A percentile compares a stretch with the other conserved stretches of the same genome.
phyloP scores from a whole-genome alignment of 257 asterid genomes.

The Przewalskia tangutica region DNA sequence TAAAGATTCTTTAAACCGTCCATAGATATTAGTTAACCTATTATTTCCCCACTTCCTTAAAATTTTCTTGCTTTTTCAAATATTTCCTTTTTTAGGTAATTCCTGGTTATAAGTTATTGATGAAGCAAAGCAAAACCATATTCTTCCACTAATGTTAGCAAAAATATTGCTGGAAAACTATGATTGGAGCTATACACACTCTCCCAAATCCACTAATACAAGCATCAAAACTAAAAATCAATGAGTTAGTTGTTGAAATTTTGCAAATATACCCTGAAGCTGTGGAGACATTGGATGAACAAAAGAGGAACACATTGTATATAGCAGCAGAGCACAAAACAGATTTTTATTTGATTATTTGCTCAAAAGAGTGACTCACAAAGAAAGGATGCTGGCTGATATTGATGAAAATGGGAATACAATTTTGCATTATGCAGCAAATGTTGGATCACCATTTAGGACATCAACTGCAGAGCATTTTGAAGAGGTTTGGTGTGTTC shows the following conservation, averaged over 20 bases:
- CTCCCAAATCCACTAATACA: background rate
- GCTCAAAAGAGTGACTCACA: background rate
- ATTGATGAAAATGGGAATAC: background rate
- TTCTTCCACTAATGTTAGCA: background rate
- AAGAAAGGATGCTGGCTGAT: conserved; percentile 1
- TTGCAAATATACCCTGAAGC: background rate
- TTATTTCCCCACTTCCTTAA: background rate
- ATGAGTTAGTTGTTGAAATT: background rate
- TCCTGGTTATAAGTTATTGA: background rate
- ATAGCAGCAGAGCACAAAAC: conserved; percentile 3
- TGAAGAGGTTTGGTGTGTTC: background rate
- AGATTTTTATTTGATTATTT: background rate
- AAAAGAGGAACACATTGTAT: background rate
- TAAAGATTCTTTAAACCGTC: background rate
- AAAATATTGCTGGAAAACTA: background rate
- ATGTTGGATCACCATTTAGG: background rate
- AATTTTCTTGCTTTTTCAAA: too few species aligned
- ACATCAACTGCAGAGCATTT: background rate
- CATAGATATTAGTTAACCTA: background rate
- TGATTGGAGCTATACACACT: background rate
- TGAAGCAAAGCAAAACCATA: conserved; percentile 3
- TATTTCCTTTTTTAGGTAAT: background rate
- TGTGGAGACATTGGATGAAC: background rate
- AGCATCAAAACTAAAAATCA: background rate
- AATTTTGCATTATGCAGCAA: conserved; percentile 7